Percentiles rank a stretch among this genome's conserved stretches.
phyloP scores from a whole-genome alignment of 1,284 basidiomycete species.

The Cutaneotrichosporon curvatum region DNA sequence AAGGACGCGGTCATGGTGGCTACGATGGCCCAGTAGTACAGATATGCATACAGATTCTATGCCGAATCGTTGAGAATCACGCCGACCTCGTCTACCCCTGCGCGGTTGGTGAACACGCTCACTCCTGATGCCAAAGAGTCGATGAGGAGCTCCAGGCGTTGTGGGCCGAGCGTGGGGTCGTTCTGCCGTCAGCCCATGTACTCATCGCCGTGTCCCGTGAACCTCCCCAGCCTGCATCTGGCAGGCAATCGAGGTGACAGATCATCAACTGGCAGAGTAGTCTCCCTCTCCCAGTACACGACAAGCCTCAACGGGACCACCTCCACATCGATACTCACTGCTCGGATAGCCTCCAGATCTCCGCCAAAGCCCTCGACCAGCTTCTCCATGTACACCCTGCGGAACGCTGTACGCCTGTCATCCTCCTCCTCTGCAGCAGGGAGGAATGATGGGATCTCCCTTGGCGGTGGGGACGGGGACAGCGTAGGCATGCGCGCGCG shows the following conservation, averaged over 20 bases:
- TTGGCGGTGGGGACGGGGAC: slow-evolving; percentile 19
- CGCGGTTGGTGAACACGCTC: slow-evolving; percentile 38
- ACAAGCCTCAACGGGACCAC: no score
- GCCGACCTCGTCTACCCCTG: slow-evolving; percentile 34
- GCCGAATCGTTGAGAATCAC: slow-evolving; percentile 22
- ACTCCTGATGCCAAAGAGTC: slow-evolving; percentile 35
- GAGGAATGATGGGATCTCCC: slow-evolving; percentile 18
- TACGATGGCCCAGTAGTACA: not conserved
- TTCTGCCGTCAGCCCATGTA: slow-evolving; percentile 15
- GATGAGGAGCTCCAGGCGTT: slow-evolving; percentile 40
- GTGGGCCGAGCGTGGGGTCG: slow-evolving; percentile 37
- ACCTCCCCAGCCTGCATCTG: no score
- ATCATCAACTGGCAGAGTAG: not conserved
- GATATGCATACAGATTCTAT: no score
- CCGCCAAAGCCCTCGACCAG: slow-evolving; percentile 43
- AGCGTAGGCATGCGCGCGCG: slow-evolving; percentile 15
- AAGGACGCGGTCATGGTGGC: slow-evolving; percentile 45
- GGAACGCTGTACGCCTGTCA: slow-evolving; percentile 33
- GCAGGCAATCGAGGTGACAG: no score
- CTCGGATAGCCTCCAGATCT: slow-evolving; percentile 41
- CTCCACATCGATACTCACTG: slow-evolving; percentile 23
- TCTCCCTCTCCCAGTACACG: not conserved
- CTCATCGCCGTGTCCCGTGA: no score
- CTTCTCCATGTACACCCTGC: slow-evolving; percentile 45
- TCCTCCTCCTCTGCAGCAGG: slow-evolving; percentile 20